These are phyloP conservation scores for Taphrina deformans DNA, from an alignment of 1,139 yeast genomes.

Conservation along the genomic window DNA sequence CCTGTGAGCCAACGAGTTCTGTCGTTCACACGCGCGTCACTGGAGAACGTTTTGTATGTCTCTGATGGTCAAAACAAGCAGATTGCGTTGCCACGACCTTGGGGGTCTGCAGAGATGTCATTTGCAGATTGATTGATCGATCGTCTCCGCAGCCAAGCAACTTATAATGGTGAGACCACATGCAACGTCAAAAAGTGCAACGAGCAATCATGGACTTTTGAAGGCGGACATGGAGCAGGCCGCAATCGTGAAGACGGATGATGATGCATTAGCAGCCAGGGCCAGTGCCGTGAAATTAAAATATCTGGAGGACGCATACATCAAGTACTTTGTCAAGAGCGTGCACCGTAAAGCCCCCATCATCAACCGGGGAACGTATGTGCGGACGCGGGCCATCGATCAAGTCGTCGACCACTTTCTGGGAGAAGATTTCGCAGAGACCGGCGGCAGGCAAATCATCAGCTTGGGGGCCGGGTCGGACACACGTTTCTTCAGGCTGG, in stretches of 20 bases:
- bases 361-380: conserved; percentile 73
- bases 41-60: too few relatives aligned
- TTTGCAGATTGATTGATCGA: too few relatives aligned
- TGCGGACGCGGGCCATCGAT: conserved; percentile 68
- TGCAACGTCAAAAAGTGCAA: too few relatives aligned
- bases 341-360: conserved; percentile 57
- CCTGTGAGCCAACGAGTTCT: too few relatives aligned
- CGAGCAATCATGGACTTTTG: neutral
- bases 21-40: too few relatives aligned
- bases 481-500: conserved; percentile 63
- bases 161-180: too few relatives aligned
- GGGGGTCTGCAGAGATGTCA: too few relatives aligned
- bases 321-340: conserved; percentile 49
- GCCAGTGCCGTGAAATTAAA: conserved; percentile 52
- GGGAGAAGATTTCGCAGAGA: neutral
- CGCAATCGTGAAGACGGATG: conserved; percentile 24
- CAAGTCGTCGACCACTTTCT: conserved; percentile 56
- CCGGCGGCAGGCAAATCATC: conserved; percentile 57
- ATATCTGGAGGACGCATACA: conserved; percentile 59
- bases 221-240: conserved; percentile 5
- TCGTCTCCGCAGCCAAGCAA: too few relatives aligned
- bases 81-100: neutral
- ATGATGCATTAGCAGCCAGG: conserved; percentile 29
- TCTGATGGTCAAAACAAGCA: too few relatives aligned
- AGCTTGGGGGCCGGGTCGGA: conserved; percentile 98